Evolutionary conservation across 257 asterid genomes (phyloP).

Genomic region (Craterostigma plantagineum): DNA sequence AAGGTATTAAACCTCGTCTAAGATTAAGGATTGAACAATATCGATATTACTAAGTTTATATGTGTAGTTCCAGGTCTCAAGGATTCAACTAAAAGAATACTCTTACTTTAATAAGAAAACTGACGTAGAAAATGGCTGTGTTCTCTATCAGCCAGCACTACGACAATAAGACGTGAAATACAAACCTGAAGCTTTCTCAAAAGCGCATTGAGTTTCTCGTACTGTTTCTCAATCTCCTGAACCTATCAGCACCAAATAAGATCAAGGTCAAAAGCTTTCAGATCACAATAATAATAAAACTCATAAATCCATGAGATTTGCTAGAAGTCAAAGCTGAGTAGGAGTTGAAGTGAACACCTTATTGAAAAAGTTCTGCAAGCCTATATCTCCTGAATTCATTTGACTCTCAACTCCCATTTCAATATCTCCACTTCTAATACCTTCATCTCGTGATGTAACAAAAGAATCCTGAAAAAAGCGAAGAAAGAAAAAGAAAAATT

Average conservation of each 20-base stretch:
- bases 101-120: too few species aligned
- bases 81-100: too few species aligned
- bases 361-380: conserved; percentile 74
- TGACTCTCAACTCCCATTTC: conserved; percentile 66
- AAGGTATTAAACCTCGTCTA: too few species aligned
- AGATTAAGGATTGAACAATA: too few species aligned
- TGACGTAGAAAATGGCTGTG: too few species aligned
- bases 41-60: too few species aligned
- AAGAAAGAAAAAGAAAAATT: conserved; percentile 8
- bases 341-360: conserved; percentile 29
- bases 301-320: too few species aligned
- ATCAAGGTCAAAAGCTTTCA: conserved; percentile 10
- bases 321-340: too few species aligned
- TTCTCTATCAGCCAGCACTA: too few species aligned
- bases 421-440: conserved; percentile 50
- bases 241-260: conserved; percentile 32
- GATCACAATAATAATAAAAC: background rate
- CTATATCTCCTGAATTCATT: conserved; percentile 51
- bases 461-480: conserved; percentile 40
- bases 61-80: too few species aligned
- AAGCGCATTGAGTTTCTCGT: conserved; percentile 55
- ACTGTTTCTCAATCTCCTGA: conserved; percentile 78
- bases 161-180: too few species aligned
- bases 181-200: conserved; percentile 87
- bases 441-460: conserved; percentile 38